These are phyloP conservation scores for Clonostachys rhizophaga DNA, from an alignment of 2,329 filamentous ascomycete species.

Conservation along the genomic window DNA sequence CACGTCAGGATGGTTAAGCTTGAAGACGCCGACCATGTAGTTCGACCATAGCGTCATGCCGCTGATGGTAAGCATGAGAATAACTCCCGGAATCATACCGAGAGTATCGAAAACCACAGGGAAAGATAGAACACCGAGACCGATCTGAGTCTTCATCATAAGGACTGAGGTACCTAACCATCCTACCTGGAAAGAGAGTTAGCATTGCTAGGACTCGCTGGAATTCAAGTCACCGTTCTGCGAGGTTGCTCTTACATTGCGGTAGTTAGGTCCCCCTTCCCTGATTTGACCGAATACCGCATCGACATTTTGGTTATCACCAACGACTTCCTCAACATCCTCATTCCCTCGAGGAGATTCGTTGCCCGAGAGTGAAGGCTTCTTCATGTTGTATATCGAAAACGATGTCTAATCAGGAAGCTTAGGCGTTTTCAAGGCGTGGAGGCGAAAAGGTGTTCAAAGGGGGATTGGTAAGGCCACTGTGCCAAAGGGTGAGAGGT, in stretches of 20 bases:
- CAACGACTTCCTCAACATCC: too few relatives aligned
- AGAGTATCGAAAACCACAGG: conserved; percentile 1
- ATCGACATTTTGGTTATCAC: not conserved
- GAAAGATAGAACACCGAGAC: conserved; percentile 3
- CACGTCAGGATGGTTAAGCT: conserved; percentile 41
- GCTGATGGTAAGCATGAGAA: not conserved
- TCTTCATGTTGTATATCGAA: too few relatives aligned
- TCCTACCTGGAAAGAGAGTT: conserved; percentile 19
- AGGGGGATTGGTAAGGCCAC: too few relatives aligned
- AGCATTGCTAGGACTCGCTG: not conserved
- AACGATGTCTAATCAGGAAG: too few relatives aligned
- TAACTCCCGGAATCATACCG: conserved; percentile 2
- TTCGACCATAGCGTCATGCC: not conserved
- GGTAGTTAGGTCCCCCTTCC: conserved; percentile 1
- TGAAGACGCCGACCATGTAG: conserved; percentile 35
- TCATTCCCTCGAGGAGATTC: too few relatives aligned
- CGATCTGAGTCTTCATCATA: conserved; percentile 11
- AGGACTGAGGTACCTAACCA: conserved; percentile 35
- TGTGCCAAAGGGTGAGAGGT: too few relatives aligned
- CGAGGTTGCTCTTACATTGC: conserved; percentile 8
- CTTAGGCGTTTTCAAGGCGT: too few relatives aligned
- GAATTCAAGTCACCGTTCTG: too few relatives aligned
- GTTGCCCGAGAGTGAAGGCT: too few relatives aligned
- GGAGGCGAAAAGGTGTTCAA: too few relatives aligned
- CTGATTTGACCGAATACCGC: not conserved